Base-by-base conservation (phyloP, 2,329 filamentous ascomycete genomes). In the Colletotrichum navitas region DNA sequence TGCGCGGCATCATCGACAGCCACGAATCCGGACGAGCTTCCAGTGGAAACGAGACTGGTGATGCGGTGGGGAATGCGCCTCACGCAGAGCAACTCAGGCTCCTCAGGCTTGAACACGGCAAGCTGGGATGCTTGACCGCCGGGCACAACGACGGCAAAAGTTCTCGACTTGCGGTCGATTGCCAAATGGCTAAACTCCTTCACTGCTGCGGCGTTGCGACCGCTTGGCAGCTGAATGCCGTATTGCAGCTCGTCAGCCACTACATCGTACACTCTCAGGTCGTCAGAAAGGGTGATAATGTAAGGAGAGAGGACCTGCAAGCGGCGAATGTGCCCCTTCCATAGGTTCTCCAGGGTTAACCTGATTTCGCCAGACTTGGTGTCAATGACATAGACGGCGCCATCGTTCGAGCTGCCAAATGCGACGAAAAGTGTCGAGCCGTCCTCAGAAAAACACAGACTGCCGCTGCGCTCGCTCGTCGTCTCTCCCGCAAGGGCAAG, bases 191-290 rank as follows among this genome's bases (percentile, higher is more conserved):
- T 83, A 74, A 91, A 82, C 58, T 87, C 71, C 61, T 80, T 79
- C 6, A 62, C 65, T 32, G 59, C 58, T 68, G 81, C 77, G 26
- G 79, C 78, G 21, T 71, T 71, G n/a, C 80, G 75, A 12, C 80
- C 77, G 62, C 84, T 80, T 49, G 81, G 85, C 18, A 94, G 82
- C 34, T 87, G 83, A 62, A 92, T 85, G 60, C 89, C 89, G 77
- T 92, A 94, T 45, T 89, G 87, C 58, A 95, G 85, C 75, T 91
- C 88, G 76, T 97, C 93, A 62, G 90, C 86, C 10, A 98, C 93
- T 14, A 97, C 87, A 79, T 99, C 93, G 85, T 94, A 97, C 45
- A 97, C 91, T 51, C 90, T 86, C 11, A 98, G 85, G 36, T 90
- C 88, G 54, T 92, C 87, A 0, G 94, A 94, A 1, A 97, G 83